Conservation (phyloP, 345 rosid species). For the Crucihimalaya himalaica region DNA sequence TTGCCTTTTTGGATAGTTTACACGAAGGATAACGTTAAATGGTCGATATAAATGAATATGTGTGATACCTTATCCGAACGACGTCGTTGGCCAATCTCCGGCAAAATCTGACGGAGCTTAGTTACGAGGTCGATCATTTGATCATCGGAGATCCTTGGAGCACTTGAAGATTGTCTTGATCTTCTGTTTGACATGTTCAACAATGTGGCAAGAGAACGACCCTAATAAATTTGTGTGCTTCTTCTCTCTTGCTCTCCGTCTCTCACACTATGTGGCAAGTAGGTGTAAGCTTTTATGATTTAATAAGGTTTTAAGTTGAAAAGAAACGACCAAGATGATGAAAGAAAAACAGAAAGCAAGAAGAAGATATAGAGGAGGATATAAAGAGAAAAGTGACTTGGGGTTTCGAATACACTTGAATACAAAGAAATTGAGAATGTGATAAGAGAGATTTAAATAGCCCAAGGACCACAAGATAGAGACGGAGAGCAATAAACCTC, state of each 20-base stretch:
- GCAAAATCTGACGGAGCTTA: slow-evolving; percentile 81
- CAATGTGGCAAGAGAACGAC: slow-evolving; percentile 19
- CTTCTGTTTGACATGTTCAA: slow-evolving; percentile 77
- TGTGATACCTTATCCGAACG: slow-evolving; percentile 80
- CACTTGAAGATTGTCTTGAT: slow-evolving; percentile 63
- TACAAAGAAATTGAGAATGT: slow-evolving; percentile 49
- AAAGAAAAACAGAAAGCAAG: background rate
- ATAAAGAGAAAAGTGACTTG: slow-evolving; percentile 16
- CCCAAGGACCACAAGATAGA: slow-evolving; percentile 58
- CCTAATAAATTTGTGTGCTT: background rate
- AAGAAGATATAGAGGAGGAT: slow-evolving; percentile 2
- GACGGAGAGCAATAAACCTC: slow-evolving; percentile 49
- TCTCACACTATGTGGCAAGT: slow-evolving; percentile 21
- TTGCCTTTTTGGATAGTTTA: background rate
- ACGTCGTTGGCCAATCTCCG: slow-evolving; percentile 76
- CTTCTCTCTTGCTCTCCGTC: background rate
- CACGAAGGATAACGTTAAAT: background rate
- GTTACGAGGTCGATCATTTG: slow-evolving; percentile 87
- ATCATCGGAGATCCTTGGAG: slow-evolving; percentile 81
- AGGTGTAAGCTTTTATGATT: slow-evolving; percentile 25
- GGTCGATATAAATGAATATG: background rate
- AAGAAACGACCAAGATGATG: slow-evolving; percentile 7
- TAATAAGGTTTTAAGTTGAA: slow-evolving; percentile 21
- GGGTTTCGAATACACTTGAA: slow-evolving; percentile 21
- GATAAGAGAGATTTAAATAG: slow-evolving; percentile 70